Percentiles rank a stretch among this genome's conserved stretches.
Evolutionary conservation across 768 basidiomycete genomes (phyloP).

Genomic region (Calocera viscosa): DNA sequence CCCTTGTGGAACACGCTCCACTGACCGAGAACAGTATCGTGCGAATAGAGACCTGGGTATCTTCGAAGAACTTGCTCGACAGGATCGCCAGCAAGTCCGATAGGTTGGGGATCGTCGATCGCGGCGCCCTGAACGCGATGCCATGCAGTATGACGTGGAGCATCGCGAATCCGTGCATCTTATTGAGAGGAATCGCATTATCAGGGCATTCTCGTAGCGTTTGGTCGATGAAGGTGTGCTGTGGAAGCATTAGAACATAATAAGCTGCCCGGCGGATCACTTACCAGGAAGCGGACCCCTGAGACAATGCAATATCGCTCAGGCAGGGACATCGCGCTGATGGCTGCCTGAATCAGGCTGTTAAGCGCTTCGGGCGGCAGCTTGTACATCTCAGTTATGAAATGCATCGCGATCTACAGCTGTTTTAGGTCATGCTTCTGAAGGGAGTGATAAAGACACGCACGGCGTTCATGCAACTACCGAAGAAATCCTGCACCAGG

Average conservation of each 20-base stretch:
- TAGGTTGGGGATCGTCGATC: constrained; percentile 70
- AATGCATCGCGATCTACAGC: constrained; percentile 22
- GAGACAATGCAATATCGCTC: constrained; percentile 77
- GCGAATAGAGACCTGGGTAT: constrained; percentile 56
- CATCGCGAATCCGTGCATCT: constrained; percentile 48
- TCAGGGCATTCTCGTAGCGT: constrained; percentile 49
- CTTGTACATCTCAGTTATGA: constrained; percentile 37
- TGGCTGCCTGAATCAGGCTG: constrained; percentile 56
- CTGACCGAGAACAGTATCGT: constrained; percentile 55
- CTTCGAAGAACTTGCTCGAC: constrained; percentile 42
- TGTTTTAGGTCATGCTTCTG: constrained; percentile 18
- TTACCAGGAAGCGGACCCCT: constrained; percentile 69
- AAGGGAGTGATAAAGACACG: constrained; percentile 42
- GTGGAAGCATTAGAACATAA: neutral
- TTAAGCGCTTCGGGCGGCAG: constrained; percentile 52
- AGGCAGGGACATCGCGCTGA: constrained; percentile 54
- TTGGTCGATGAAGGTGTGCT: constrained; percentile 57
- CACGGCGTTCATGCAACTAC: constrained; percentile 58
- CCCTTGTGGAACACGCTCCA: neutral
- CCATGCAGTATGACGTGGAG: constrained; percentile 64
- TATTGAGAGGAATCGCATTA: constrained; percentile 41
- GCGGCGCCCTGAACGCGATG: constrained; percentile 72
- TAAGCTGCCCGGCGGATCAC: constrained; percentile 22
- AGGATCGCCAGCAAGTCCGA: constrained; percentile 68
- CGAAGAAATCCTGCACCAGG: constrained; percentile 80